A percentile compares a stretch with the other conserved stretches of the same genome.
Conservation (phyloP, 2,329 filamentous ascomycete genomes). For the Aspergillus proliferans region DNA sequence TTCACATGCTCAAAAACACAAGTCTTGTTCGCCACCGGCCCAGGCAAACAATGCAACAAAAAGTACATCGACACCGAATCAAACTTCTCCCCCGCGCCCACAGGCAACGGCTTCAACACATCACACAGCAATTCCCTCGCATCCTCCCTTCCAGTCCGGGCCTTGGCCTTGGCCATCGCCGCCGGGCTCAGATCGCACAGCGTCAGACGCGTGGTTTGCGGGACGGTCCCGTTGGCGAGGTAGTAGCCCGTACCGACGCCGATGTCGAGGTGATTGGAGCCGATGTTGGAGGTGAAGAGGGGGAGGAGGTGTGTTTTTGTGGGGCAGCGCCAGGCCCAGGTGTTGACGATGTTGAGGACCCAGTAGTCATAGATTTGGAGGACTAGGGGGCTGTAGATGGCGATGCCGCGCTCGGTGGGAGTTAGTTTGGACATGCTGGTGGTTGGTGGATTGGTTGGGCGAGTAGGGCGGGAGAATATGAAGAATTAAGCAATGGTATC, state of each 20-base stretch:
- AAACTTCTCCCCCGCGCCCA: slow-evolving; percentile 25
- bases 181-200: slow-evolving; percentile 26
- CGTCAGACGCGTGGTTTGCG: not conserved
- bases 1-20: slow-evolving; percentile 28
- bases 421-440: too few relatives aligned
- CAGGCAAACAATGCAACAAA: slow-evolving; percentile 40
- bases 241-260: slow-evolving; percentile 27
- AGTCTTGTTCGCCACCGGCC: slow-evolving; percentile 22
- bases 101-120: slow-evolving; percentile 23
- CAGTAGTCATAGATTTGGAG: not conserved
- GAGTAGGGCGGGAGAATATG: too few relatives aligned
- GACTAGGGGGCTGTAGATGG: not conserved
- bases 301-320: slow-evolving; percentile 13
- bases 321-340: slow-evolving; percentile 22
- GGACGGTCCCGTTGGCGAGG: slow-evolving; percentile 2
- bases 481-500: too few relatives aligned
- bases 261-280: slow-evolving; percentile 22
- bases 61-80: slow-evolving; percentile 43
- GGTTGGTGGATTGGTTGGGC: too few relatives aligned
- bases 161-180: too few relatives aligned
- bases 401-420: not conserved
- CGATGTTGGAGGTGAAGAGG: slow-evolving; percentile 19
- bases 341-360: slow-evolving; percentile 10
- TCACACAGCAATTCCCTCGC: slow-evolving; percentile 9
- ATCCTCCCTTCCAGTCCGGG: too few relatives aligned